Evolutionary conservation across 2,329 filamentous ascomycete species (phyloP).

Genomic region (Cryphonectria carpinicola): DNA sequence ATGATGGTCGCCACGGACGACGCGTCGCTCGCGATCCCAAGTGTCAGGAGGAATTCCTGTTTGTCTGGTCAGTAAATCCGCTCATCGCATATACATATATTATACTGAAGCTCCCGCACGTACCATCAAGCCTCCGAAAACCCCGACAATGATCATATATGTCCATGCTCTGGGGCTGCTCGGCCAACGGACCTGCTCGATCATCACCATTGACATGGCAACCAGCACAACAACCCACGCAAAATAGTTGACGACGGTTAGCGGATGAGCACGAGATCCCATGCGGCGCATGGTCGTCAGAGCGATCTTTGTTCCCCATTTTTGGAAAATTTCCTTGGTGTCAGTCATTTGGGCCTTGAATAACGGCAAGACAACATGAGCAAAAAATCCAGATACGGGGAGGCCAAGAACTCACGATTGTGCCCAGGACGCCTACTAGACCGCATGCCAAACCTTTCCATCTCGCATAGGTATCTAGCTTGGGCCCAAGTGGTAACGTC

Average conservation of each 20-base stretch:
- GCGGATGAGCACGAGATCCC: slow-evolving; percentile 21
- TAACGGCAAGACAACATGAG: neutral
- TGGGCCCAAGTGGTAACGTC: slow-evolving; percentile 49
- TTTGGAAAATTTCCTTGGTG: neutral
- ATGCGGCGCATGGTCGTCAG: slow-evolving; percentile 32
- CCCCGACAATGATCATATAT: slow-evolving; percentile 69
- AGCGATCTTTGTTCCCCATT: slow-evolving; percentile 23
- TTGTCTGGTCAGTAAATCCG: neutral
- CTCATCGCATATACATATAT: neutral
- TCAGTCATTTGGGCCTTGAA: neutral
- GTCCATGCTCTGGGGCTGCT: slow-evolving; percentile 60
- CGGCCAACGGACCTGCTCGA: slow-evolving; percentile 51
- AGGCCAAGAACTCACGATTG: slow-evolving; percentile 14
- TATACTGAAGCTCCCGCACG: neutral
- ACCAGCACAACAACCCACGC: slow-evolving; percentile 22
- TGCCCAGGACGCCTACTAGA: slow-evolving; percentile 18
- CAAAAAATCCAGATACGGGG: neutral
- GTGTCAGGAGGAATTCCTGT: slow-evolving; percentile 79
- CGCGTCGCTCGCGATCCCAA: slow-evolving; percentile 73
- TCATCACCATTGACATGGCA: slow-evolving; percentile 16
- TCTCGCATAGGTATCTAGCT: slow-evolving; percentile 3
- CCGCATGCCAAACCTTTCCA: slow-evolving; percentile 20
- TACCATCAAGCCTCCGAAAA: slow-evolving; percentile 74
- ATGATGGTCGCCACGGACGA: slow-evolving; percentile 61
- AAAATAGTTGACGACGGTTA: slow-evolving; percentile 25